Evolutionary conservation across 495 filamentous ascomycete genomes (phyloP), one percentile per base, ranked within the genome.

Genomic region (Aspergillus saccharolyticus): DNA sequence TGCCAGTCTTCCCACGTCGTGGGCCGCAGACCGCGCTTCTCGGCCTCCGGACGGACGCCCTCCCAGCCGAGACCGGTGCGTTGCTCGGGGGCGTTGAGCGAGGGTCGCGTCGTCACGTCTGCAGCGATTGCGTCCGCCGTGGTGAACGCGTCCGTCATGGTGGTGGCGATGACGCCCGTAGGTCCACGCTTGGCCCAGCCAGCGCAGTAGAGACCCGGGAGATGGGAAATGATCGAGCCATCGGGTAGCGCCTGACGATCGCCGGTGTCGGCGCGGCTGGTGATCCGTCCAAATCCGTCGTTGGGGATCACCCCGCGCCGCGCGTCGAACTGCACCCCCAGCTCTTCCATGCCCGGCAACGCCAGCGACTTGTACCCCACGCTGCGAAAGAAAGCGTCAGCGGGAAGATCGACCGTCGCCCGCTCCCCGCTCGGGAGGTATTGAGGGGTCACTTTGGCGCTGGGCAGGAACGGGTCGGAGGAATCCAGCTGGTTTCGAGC

Each of bases 121-220:
- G 78, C 68, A 0, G 79, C 80, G 49, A 98, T 86, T 2, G 85
- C 84, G 68, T 96, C 91, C 0, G 85, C 95, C 1, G 91, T 96
- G 17, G 82, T 80, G 65, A 97, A 97, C 0, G 92, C 95, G 70
- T 97, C 95, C 52, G 86, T 85, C 93, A 98, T 96, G 0, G 94
- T 98, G 24, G 85, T 90, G 10, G 94, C 93, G 69, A 98, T 97
- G 3, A 97, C 93, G 6, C 94, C 94, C 5, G 91, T 96, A 0
- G 94, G 95, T 1, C 94, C 94, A 44, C 90, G 80, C 72, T 97
- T 97, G 19, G 96, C 92, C 94, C 94, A 98, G 4, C 94, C 94
- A 19, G 92, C 89, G 61, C 90, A 93, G 70, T 98, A 98, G 17
- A 96, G 65, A 1, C 95, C 95, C 1, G 89, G 88, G 1, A 96